These are phyloP conservation scores for Xylaria sp. DNA, from an alignment of 2,329 filamentous ascomycete genomes.

Conservation along the genomic window DNA sequence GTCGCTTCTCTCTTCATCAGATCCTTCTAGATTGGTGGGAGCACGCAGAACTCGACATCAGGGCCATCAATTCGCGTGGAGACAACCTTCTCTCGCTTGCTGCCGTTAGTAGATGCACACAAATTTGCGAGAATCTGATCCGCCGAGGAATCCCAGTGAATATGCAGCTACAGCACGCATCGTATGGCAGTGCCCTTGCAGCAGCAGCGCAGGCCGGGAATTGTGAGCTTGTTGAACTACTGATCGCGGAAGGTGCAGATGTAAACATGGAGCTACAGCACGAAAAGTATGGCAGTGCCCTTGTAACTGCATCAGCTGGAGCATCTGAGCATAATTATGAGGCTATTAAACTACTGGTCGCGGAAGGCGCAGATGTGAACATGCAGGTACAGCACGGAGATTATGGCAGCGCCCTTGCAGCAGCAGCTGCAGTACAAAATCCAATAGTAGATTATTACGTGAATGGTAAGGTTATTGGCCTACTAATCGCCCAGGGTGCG, in stretches of 20 bases:
- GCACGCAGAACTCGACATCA: too few relatives aligned
- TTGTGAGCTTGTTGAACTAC: not conserved
- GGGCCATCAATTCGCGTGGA: too few relatives aligned
- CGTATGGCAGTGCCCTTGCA: constrained; percentile 16
- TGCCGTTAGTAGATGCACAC: too few relatives aligned
- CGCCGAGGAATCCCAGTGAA: not conserved
- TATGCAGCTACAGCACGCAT: not conserved
- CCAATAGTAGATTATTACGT: too few relatives aligned
- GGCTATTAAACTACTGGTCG: not conserved
- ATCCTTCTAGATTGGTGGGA: too few relatives aligned
- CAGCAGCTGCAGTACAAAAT: too few relatives aligned
- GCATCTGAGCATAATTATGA: not conserved
- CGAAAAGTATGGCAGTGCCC: constrained; percentile 8
- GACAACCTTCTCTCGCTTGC: too few relatives aligned
- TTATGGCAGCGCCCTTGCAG: not conserved
- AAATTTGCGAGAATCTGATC: too few relatives aligned
- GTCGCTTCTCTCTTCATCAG: not conserved
- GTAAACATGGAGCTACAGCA: constrained; percentile 11
- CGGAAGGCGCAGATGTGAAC: not conserved
- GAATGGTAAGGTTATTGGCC: not conserved
- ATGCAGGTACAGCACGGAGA: not conserved
- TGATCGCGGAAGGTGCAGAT: constrained; percentile 8
- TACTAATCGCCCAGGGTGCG: not conserved
- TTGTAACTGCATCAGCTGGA: not conserved
- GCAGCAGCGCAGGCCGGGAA: not conserved